Evolutionary conservation across 805 yeast species (phyloP).

Genomic region (Candida pseudoglaebosa): DNA sequence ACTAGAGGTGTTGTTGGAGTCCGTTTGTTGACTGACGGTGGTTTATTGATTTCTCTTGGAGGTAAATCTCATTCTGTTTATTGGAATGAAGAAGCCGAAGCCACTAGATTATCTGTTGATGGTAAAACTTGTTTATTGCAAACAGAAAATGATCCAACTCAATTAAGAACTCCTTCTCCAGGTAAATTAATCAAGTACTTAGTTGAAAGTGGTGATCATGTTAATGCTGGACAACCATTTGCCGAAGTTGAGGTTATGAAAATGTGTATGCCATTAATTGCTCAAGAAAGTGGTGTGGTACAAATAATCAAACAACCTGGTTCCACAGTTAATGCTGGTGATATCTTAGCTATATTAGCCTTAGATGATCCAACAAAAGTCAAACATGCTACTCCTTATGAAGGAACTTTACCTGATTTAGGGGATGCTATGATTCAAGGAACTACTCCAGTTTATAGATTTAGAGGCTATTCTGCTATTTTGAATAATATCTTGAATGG

Average conservation of each 20-base stretch:
- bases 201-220: constrained; percentile 94
- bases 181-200: constrained; percentile 93
- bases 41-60: constrained; percentile 78
- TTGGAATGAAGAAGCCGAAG: constrained; percentile 97
- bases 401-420: constrained; percentile 85
- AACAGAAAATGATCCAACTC: constrained; percentile 97
- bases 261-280: constrained; percentile 97
- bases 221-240: constrained; percentile 84
- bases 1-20: constrained; percentile 85
- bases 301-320: constrained; percentile 97
- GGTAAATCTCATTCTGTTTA: constrained; percentile 94
- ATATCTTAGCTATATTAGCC: constrained; percentile 89
- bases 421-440: constrained; percentile 85
- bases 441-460: constrained; percentile 76
- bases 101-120: constrained; percentile 92
- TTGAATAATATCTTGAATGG: constrained; percentile 82
- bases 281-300: constrained; percentile 89
- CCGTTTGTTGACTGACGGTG: constrained; percentile 90
- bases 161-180: constrained; percentile 97
- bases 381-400: constrained; percentile 92
- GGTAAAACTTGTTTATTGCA: constrained; percentile 92
- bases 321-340: constrained; percentile 95
- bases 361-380: constrained; percentile 96
- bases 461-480: constrained; percentile 52
- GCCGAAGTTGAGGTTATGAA: constrained; percentile 99